Conservation (phyloP, 371 early-diverging fungal genomes). For the Mortierella sp. region DNA sequence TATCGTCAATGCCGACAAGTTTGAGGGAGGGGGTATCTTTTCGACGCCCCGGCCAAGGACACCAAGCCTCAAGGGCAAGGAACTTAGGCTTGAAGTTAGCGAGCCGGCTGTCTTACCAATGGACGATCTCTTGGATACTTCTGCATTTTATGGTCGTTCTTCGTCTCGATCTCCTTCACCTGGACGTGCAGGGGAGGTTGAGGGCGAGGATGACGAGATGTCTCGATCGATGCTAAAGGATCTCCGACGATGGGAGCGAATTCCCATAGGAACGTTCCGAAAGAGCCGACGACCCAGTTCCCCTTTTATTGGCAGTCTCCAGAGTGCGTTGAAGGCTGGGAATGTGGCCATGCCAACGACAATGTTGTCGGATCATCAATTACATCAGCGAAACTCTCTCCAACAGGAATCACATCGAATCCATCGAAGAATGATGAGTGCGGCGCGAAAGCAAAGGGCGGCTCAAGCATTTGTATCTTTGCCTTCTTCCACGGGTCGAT, state of each 20-base stretch:
- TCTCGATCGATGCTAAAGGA: conserved; percentile 60
- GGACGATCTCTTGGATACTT: conserved; percentile 71
- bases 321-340: conserved; percentile 43
- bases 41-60: too few relatives aligned
- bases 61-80: conserved; percentile 32
- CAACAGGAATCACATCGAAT: conserved; percentile 1
- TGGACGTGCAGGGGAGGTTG: conserved; percentile 23
- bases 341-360: conserved; percentile 46
- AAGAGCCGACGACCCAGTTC: conserved; percentile 49
- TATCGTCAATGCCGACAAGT: too few relatives aligned
- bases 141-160: conserved; percentile 61
- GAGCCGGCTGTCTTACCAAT: conserved; percentile 55
- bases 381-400: conserved; percentile 26
- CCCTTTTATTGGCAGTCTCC: conserved; percentile 31
- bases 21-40: too few relatives aligned
- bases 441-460: too few relatives aligned
- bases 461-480: too few relatives aligned
- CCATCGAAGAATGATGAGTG: too few relatives aligned
- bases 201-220: conserved; percentile 37
- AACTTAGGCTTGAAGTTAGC: not conserved
- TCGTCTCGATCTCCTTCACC: conserved; percentile 65
- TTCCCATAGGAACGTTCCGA: conserved; percentile 70
- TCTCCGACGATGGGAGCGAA: conserved; percentile 68
- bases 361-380: conserved; percentile 29
- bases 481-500: too few relatives aligned